phyloP scores from a whole-genome alignment of 345 rosid species.

The Gossypium sturtianum region DNA sequence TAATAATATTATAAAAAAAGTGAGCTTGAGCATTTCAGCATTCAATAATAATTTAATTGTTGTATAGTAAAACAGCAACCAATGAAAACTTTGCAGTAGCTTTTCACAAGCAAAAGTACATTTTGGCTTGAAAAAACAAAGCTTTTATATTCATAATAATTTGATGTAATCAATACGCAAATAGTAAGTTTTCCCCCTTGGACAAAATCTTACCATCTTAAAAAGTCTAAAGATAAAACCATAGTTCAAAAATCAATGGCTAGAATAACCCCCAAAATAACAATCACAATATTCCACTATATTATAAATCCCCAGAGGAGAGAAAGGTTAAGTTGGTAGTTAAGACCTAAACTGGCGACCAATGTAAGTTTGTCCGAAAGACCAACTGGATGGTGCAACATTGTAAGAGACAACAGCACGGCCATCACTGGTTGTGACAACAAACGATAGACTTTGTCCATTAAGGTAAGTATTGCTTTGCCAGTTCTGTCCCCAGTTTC shows the following conservation, averaged over 20 bases:
- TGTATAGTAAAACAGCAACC: no score
- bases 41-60: no score
- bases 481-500: constrained; percentile 90
- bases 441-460: constrained; percentile 65
- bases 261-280: no score
- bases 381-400: constrained; percentile 61
- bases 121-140: background rate
- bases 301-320: no score
- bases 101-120: background rate
- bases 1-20: no score
- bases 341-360: constrained; percentile 57
- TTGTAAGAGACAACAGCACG: constrained; percentile 56
- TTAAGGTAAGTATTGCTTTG: constrained; percentile 71
- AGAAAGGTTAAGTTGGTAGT: background rate
- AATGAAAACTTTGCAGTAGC: background rate
- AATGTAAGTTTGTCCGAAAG: constrained; percentile 66
- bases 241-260: background rate
- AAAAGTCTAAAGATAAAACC: no score
- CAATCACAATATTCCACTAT: background rate
- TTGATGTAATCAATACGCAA: background rate
- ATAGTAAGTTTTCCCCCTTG: background rate
- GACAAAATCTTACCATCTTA: no score
- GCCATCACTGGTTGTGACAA: constrained; percentile 60
- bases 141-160: background rate
- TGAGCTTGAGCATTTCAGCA: no score